Conservation (phyloP, 306 rosid genomes). For the Vigna reflexopilosa region DNA sequence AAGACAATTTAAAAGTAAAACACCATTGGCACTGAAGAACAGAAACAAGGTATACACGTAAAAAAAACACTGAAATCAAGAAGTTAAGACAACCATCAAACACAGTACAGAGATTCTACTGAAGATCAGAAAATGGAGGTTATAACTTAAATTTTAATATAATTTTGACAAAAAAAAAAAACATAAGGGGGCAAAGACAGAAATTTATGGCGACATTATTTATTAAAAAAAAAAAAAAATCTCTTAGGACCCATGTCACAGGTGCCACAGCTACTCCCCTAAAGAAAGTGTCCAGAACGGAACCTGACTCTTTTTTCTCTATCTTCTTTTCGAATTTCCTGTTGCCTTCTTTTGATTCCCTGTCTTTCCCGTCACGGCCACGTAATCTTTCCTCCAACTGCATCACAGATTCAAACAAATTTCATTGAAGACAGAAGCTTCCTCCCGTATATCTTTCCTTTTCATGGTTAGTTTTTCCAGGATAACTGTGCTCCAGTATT, state of each 20-base stretch:
- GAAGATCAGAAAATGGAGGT: slow-evolving; percentile 30
- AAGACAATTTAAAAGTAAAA: background rate
- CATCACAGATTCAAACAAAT: slow-evolving; percentile 47
- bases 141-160: slow-evolving; percentile 1
- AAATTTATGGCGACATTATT: background rate
- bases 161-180: background rate
- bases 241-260: slow-evolving; percentile 6
- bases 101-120: slow-evolving; percentile 7
- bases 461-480: background rate
- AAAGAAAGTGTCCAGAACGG: background rate
- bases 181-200: background rate
- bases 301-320: slow-evolving; percentile 60
- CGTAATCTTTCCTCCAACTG: slow-evolving; percentile 57
- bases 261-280: background rate
- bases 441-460: slow-evolving; percentile 5
- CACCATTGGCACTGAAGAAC: slow-evolving; percentile 20
- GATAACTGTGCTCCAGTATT: background rate
- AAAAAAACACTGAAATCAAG: slow-evolving; percentile 8
- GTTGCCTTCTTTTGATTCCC: slow-evolving; percentile 40
- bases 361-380: slow-evolving; percentile 41
- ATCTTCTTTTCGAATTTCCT: slow-evolving; percentile 47
- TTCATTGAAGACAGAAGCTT: slow-evolving; percentile 22
- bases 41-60: slow-evolving; percentile 7
- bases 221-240: slow-evolving; percentile 17
- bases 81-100: slow-evolving; percentile 5